Evolutionary conservation across 2,329 filamentous ascomycete genomes (phyloP).

Genomic region (Exophiala dermatitidis): DNA sequence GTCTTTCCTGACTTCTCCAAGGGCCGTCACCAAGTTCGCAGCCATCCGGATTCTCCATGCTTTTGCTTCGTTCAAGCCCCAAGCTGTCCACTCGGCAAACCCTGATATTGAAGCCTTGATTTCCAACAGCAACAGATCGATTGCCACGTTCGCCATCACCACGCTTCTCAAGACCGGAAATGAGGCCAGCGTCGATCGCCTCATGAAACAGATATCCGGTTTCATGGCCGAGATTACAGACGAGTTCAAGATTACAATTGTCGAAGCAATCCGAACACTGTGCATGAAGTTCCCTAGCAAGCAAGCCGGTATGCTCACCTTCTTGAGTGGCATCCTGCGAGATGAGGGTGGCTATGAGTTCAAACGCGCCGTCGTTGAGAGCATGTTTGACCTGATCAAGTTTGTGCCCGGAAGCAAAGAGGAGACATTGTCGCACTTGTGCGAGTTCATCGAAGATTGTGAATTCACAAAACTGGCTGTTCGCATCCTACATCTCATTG

Average conservation of each 20-base stretch:
- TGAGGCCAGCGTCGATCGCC: slow-evolving; percentile 87
- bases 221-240: slow-evolving; percentile 99
- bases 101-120: slow-evolving; percentile 96
- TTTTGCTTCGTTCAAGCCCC: slow-evolving; percentile 93
- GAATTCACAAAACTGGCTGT: slow-evolving; percentile 98
- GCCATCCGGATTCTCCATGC: slow-evolving; percentile 93
- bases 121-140: slow-evolving; percentile 92
- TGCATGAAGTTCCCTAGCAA: slow-evolving; percentile 98
- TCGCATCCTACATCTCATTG: slow-evolving; percentile 86
- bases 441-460: slow-evolving; percentile 98
- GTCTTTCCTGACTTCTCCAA: slow-evolving; percentile 90
- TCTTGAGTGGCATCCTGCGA: slow-evolving; percentile 91
- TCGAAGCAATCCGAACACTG: slow-evolving; percentile 91
- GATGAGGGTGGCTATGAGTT: slow-evolving; percentile 98
- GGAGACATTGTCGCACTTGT: slow-evolving; percentile 84
- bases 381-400: slow-evolving; percentile 98
- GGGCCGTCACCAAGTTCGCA: slow-evolving; percentile 94
- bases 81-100: slow-evolving; percentile 87
- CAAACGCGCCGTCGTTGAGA: slow-evolving; percentile 94
- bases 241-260: slow-evolving; percentile 99
- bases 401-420: slow-evolving; percentile 85
- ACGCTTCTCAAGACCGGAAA: slow-evolving; percentile 97
- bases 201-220: slow-evolving; percentile 97
- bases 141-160: slow-evolving; percentile 96
- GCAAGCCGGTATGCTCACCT: slow-evolving; percentile 94